Percentiles rank a stretch among this genome's conserved stretches.
Conservation (phyloP, 1,284 basidiomycete genomes). For the Ganoderma lucidum region DNA sequence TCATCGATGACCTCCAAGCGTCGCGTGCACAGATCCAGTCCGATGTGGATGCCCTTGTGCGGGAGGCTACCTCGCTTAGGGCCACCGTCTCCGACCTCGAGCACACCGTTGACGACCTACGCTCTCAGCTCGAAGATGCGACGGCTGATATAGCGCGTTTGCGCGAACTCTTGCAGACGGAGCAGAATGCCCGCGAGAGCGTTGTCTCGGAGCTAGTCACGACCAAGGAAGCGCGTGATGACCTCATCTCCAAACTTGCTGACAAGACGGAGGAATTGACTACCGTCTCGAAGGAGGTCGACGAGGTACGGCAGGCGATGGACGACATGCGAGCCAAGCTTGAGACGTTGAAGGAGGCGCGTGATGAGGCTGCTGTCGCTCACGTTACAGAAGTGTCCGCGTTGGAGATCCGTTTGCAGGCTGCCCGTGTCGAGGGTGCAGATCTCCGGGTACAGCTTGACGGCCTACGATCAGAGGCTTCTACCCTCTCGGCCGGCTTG, state of each 20-base stretch:
- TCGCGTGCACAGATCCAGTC: constrained; percentile 22
- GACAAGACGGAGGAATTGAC: constrained; percentile 25
- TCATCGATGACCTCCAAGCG: constrained; percentile 20
- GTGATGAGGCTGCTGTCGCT: constrained; percentile 17
- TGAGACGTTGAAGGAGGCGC: constrained; percentile 13
- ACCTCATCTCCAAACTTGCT: constrained; percentile 27
- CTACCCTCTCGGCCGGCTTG: constrained; percentile 14
- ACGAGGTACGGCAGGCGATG: constrained; percentile 6
- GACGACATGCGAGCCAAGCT: constrained; percentile 16
- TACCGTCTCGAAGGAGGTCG: constrained; percentile 18
- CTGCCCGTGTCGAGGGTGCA: constrained; percentile 13
- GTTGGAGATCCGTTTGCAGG: constrained; percentile 21
- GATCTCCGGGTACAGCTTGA: constrained; percentile 13
- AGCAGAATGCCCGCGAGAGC: constrained; percentile 25
- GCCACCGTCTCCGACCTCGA: constrained; percentile 32
- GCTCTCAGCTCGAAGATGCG: constrained; percentile 28
- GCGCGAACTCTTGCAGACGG: constrained; percentile 23
- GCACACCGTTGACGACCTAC: constrained; percentile 27
- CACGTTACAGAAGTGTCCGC: constrained; percentile 20
- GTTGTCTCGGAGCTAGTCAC: constrained; percentile 28
- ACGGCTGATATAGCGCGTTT: constrained; percentile 25
- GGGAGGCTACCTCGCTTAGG: constrained; percentile 22
- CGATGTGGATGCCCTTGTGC: constrained; percentile 24
- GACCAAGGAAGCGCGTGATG: constrained; percentile 15
- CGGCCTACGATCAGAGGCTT: constrained; percentile 12